Conservation (phyloP, 2,329 filamentous ascomycete species). For the Sodiomyces alkalinus region DNA sequence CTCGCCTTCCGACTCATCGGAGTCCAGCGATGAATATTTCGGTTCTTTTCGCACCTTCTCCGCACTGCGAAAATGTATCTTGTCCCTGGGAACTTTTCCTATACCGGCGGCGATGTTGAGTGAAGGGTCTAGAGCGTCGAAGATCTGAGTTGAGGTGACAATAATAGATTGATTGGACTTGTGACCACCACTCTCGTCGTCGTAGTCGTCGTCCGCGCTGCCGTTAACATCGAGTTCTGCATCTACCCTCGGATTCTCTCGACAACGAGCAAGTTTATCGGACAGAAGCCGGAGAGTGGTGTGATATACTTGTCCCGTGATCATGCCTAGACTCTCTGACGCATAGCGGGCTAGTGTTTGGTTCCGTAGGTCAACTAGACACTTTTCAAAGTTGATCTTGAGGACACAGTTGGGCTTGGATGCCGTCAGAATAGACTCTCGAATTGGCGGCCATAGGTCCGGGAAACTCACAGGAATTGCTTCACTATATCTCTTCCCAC, state of each 20-base stretch:
- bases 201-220: constrained; percentile 20
- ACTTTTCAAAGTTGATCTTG: constrained; percentile 73
- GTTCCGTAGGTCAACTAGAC: constrained; percentile 68
- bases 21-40: constrained; percentile 12
- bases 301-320: constrained; percentile 65
- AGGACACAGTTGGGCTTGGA: constrained; percentile 55
- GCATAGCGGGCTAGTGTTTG: constrained; percentile 60
- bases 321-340: constrained; percentile 52
- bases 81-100: constrained; percentile 34
- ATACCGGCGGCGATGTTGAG: constrained; percentile 42
- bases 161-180: constrained; percentile 14
- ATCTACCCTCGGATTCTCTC: constrained; percentile 36
- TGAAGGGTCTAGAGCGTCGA: constrained; percentile 33
- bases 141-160: constrained; percentile 41
- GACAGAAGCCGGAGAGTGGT: constrained; percentile 58
- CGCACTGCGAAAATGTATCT: constrained; percentile 28
- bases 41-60: constrained; percentile 30
- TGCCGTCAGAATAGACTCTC: neutral
- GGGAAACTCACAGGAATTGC: constrained; percentile 2
- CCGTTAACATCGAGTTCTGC: constrained; percentile 11
- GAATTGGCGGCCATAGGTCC: too few species aligned
- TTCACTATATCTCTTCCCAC: too few species aligned
- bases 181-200: constrained; percentile 7
- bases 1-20: constrained; percentile 19
- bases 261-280: constrained; percentile 51